A percentile compares a stretch with the other conserved stretches of the same genome.
Conservation (phyloP, 257 asterid genomes). For the Scutellaria baicalensis region DNA sequence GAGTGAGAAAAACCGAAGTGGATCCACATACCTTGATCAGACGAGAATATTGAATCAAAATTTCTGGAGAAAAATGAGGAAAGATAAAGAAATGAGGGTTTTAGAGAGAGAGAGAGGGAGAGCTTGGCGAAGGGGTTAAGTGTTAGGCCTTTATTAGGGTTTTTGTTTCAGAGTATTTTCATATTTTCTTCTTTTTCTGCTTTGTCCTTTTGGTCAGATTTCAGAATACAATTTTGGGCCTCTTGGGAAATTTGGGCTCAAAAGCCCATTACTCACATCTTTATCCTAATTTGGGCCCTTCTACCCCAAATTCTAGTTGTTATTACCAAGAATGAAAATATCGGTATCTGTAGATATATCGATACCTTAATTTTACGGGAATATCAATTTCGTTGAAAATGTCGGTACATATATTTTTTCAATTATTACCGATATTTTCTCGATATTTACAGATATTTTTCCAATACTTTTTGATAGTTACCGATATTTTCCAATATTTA, state of each 20-base stretch:
- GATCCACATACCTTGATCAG: slow-evolving; percentile 16
- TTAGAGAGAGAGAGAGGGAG: slow-evolving; percentile 8
- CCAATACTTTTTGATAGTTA: no score
- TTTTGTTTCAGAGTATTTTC: not conserved
- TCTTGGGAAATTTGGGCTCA: not conserved
- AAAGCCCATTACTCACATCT: not conserved
- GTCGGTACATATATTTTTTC: no score
- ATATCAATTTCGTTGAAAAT: no score
- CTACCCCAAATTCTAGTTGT: no score
- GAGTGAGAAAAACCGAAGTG: not conserved
- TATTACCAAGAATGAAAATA: no score
- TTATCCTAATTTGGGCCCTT: no score
- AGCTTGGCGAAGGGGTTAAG: slow-evolving; percentile 27
- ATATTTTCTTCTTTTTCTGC: not conserved
- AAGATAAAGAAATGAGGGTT: slow-evolving; percentile 10
- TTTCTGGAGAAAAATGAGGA: not conserved
- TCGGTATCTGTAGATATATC: no score
- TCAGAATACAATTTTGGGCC: no score
- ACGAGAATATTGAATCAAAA: not conserved
- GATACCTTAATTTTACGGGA: no score
- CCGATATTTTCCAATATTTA: no score
- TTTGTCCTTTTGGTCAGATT: not conserved
- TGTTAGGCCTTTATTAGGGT: slow-evolving; percentile 8
- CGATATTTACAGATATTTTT: no score
- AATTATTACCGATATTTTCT: no score